Base-by-base conservation (phyloP, 495 filamentous ascomycete genomes). In the Tuber brumale region DNA sequence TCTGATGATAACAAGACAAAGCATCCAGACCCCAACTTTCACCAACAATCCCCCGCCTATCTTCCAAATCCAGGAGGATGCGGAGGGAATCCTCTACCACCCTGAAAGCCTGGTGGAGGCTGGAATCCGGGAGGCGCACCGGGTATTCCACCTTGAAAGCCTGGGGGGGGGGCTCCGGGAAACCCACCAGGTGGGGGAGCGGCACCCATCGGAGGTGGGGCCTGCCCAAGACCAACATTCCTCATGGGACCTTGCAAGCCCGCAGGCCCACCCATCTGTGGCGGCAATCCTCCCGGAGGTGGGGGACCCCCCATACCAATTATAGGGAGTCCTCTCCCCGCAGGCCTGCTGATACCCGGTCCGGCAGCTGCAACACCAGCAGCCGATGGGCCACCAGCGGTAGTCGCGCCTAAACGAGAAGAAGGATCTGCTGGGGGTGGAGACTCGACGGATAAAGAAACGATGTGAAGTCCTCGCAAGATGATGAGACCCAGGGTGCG, bases 391-490 rank as follows among this genome's bases (percentile, higher is more conserved):
- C 74, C 78, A 31, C 77, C 80, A 37, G 76, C 57, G 43, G 92
- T 88, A 42, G 90, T 92, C 81, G 92, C 89, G 76, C 94, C 95
- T 73, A 99, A 88, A 85, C 95, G 90, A 43, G 95, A 91, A 79
- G 94, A 92, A 43, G 94, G 94, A 82, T 99, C 96, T 75, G 94
- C 92, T 37, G 95, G 94, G n/a, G 95, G 95, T 46, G 95, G 95
- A 77, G 94, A 96, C 80, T 98, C 95, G 74, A 98, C 95, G 4
- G 95, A 97, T 77, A 95, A 90, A 41, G 94, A 96, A 69, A 98
- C 90, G 70, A 99, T 95, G 80, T 96, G 90, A 46, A 94, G 92
- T 78, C 95, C 95, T 76, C 95, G 94, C 76, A 98, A 88, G 76
- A 99, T 99, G 57, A 93, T 97, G 76, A 99, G 88, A 76, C 95